phyloP scores from a whole-genome alignment of 1,139 yeast species.

The Suhomyces chickasaworum region DNA sequence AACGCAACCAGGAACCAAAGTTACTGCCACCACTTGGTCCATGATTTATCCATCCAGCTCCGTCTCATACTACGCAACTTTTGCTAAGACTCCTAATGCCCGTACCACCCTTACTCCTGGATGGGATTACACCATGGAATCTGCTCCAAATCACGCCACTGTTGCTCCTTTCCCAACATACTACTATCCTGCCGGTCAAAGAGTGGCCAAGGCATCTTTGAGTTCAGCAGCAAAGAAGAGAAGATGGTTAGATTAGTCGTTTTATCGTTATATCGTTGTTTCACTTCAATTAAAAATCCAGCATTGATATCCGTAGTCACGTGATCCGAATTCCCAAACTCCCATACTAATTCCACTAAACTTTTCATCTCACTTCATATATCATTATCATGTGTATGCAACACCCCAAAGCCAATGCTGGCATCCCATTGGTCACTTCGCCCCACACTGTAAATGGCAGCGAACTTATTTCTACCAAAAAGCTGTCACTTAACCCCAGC shows the following conservation, averaged over 20 bases:
- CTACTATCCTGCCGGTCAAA: slow-evolving; percentile 43
- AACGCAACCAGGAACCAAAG: slow-evolving; percentile 70
- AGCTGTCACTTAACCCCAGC: not conserved
- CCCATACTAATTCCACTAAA: not conserved
- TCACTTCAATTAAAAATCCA: not conserved
- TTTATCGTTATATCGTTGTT: not conserved
- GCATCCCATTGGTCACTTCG: not conserved
- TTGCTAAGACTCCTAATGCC: slow-evolving; percentile 45
- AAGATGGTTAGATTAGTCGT: slow-evolving; percentile 36
- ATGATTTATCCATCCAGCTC: slow-evolving; percentile 66
- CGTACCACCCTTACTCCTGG: slow-evolving; percentile 76
- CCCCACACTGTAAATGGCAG: not conserved
- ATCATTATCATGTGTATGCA: not conserved
- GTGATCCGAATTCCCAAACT: too few relatives aligned
- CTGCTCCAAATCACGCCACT: slow-evolving; percentile 65
- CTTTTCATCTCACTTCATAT: too few relatives aligned
- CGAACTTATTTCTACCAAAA: not conserved
- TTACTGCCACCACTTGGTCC: slow-evolving; percentile 68
- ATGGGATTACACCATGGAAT: slow-evolving; percentile 73
- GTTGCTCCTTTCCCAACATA: slow-evolving; percentile 67
- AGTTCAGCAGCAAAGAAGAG: slow-evolving; percentile 38
- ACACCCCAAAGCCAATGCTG: not conserved
- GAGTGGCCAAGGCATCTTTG: slow-evolving; percentile 43
- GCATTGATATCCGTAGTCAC: not conserved
- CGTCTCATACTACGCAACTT: slow-evolving; percentile 54